phyloP scores from a whole-genome alignment of 306 rosid genomes.

The Quercus variabilis region DNA sequence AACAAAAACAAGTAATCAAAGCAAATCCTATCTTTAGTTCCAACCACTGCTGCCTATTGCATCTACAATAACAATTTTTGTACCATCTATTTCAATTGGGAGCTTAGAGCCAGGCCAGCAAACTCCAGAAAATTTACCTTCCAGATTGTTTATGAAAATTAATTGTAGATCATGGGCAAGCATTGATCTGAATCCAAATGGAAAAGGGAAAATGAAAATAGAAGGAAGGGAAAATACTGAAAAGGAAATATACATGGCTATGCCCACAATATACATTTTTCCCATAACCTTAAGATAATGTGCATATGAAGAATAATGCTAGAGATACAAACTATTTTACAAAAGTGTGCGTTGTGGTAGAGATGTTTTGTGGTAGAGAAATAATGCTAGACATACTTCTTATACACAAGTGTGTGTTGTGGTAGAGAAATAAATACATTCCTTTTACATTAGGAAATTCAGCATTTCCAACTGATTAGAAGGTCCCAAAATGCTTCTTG shows the following conservation, averaged over 20 bases:
- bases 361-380: not conserved
- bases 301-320: too few species aligned
- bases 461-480: conserved; percentile 71
- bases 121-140: conserved; percentile 89
- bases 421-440: conserved; percentile 48
- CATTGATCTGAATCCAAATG: conserved; percentile 69
- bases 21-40: conserved; percentile 9
- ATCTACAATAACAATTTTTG: conserved; percentile 64
- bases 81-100: conserved; percentile 73
- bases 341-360: too few species aligned
- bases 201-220: conserved; percentile 7
- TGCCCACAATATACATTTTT: not conserved
- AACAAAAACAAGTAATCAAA: conserved; percentile 7
- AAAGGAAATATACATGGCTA: not conserved
- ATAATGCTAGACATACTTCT: too few species aligned
- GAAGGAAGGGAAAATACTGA: not conserved
- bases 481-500: conserved; percentile 88
- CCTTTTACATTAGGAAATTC: conserved; percentile 75
- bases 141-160: conserved; percentile 69
- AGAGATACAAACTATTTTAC: too few species aligned
- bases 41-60: conserved; percentile 76
- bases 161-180: conserved; percentile 92
- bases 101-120: conserved; percentile 79
- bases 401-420: too few species aligned
- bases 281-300: too few species aligned